Percentiles rank a stretch among this genome's conserved stretches.
Conservation (phyloP, 441 rosid species). For the Codiaeum variegatum region DNA sequence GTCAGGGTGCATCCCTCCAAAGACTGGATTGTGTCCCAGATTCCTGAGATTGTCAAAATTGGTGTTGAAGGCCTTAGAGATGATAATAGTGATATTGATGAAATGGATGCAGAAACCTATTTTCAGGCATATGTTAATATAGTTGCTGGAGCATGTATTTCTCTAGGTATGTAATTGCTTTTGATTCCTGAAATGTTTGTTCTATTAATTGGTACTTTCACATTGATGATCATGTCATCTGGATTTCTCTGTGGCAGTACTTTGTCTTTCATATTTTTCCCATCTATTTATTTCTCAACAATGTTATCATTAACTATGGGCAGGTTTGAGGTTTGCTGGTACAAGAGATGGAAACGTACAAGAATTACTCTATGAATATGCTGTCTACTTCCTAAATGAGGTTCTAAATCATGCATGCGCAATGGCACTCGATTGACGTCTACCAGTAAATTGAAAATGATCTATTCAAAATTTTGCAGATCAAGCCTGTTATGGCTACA, state of each 20-base stretch:
- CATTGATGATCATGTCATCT: neutral
- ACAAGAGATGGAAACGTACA: slow-evolving; percentile 85
- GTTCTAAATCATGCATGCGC: slow-evolving; percentile 36
- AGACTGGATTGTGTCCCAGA: slow-evolving; percentile 87
- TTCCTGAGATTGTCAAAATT: slow-evolving; percentile 72
- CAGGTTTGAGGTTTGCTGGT: slow-evolving; percentile 96
- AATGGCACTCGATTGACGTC: slow-evolving; percentile 20
- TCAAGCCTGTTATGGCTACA: slow-evolving; percentile 70
- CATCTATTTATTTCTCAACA: neutral
- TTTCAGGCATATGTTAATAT: slow-evolving; percentile 91
- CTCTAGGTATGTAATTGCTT: slow-evolving; percentile 61
- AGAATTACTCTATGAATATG: slow-evolving; percentile 78
- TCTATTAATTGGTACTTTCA: neutral
- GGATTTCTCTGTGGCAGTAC: neutral
- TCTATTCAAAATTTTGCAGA: slow-evolving; percentile 45
- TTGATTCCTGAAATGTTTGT: slow-evolving; percentile 3
- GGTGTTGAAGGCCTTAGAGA: slow-evolving; percentile 62
- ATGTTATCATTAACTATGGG: slow-evolving; percentile 23
- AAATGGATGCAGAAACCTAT: slow-evolving; percentile 75
- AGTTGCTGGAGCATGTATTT: slow-evolving; percentile 92
- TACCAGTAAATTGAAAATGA: slow-evolving; percentile 15
- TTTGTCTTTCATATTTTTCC: neutral
- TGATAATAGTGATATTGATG: slow-evolving; percentile 66
- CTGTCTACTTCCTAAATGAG: slow-evolving; percentile 86
- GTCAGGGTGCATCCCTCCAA: slow-evolving; percentile 75